phyloP scores from a whole-genome alignment of 495 filamentous ascomycete genomes.

The Neurospora tetrasperma region DNA sequence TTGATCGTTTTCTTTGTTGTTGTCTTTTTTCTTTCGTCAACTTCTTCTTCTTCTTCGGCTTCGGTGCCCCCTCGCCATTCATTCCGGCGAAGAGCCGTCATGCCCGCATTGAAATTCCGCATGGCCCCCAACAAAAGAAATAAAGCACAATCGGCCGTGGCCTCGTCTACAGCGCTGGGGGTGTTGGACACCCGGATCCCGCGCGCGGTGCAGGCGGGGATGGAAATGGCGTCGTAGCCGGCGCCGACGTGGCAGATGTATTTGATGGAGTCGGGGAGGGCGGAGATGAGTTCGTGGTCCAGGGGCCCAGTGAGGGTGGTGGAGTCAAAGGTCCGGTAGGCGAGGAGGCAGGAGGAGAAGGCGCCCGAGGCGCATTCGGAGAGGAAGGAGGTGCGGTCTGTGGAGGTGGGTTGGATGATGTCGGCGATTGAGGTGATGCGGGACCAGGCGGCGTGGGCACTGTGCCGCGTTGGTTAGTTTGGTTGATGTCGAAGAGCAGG shows the following conservation, averaged over 20 bases:
- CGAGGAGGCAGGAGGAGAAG: slow-evolving; percentile 54
- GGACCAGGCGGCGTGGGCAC: no score
- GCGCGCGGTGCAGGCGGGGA: slow-evolving; percentile 56
- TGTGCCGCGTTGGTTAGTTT: no score
- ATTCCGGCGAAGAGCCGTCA: slow-evolving; percentile 39
- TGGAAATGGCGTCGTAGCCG: slow-evolving; percentile 73
- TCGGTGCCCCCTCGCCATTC: no score
- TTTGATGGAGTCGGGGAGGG: slow-evolving; percentile 54
- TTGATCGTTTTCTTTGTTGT: not conserved
- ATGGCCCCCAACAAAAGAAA: slow-evolving; percentile 72
- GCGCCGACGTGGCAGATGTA: slow-evolving; percentile 83
- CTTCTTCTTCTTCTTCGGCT: no score
- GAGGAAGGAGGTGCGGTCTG: no score
- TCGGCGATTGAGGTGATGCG: no score
- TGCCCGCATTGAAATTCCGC: slow-evolving; percentile 55
- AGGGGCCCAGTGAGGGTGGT: slow-evolving; percentile 56
- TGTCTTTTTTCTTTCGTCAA: not conserved
- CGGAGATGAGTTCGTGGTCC: slow-evolving; percentile 54
- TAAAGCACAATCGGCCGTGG: slow-evolving; percentile 68
- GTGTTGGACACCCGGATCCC: slow-evolving; percentile 66
- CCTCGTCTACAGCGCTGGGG: slow-evolving; percentile 70
- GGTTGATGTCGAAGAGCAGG: no score
- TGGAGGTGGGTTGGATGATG: no score
- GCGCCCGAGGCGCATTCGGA: slow-evolving; percentile 56
- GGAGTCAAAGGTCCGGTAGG: slow-evolving; percentile 71